Evolutionary conservation across 257 asterid species (phyloP), one percentile per base, ranked within the genome.

Genomic region (Handroanthus guayacan): DNA sequence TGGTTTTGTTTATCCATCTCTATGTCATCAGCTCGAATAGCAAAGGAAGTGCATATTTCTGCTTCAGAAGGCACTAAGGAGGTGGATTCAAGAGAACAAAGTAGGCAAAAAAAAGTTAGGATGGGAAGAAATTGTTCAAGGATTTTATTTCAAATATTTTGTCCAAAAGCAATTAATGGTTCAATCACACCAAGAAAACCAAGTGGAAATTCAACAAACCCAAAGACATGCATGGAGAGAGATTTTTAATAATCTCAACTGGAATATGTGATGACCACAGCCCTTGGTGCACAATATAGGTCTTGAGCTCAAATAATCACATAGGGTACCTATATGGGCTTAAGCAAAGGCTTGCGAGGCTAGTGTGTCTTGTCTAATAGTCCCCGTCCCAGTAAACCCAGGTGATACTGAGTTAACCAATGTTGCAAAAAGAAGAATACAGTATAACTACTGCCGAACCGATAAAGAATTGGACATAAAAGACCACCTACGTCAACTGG

Each of bases 131-230:
- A 57, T 9, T 18, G 36, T 38, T 56, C 7, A 25, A 25, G 14
- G 37, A 62, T 2, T 60, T 48, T 12, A 20, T 43, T 61, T 25
- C 55, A 20, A 56, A 1, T 7, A 34, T 6, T 31, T 38, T 20
- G 48, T 61, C 62, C 10, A 60, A 45, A 73, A 47, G 39, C 25
- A 47, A 51, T 45, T 4, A 10, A 5, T 38, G 9, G 36, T 9
- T 71, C 69, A 11, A 72, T 39, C 25, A 57, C 17, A 20, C 77
- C 69, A 60, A 13, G 36, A 45, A 60, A 72, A 57, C 47, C 68
- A 57, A 10, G 47, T 41, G 51, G 72, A 69, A 70, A 18, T 39
- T 5, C 25, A 56, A 50, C 8, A 36, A 58, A 60, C 20, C 37
- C 25, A 62, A 36, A 37, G 18, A 62, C 14, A 37, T 17, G 34